Conservation (phyloP, 140 eudicot species). For the Flaveria floridana region DNA sequence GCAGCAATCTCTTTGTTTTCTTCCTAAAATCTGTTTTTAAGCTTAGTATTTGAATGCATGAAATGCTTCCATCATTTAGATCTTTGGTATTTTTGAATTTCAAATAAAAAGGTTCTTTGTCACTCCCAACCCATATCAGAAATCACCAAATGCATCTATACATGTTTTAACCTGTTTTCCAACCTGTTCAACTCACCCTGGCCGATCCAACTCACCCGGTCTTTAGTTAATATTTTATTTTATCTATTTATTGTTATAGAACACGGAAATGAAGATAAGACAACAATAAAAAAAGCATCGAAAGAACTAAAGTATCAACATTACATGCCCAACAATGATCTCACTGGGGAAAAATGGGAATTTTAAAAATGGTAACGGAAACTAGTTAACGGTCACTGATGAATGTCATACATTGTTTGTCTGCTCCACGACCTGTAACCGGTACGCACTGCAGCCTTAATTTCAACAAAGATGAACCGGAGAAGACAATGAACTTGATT, state of each 20-base stretch:
- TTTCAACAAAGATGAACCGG: not conserved
- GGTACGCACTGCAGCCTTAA: not conserved
- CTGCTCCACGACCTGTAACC: slow-evolving; percentile 28
- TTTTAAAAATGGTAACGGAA: too few species aligned
- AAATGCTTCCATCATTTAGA: slow-evolving; percentile 5
- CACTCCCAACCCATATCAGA: not conserved
- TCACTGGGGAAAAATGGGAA: too few species aligned
- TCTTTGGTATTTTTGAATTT: slow-evolving; percentile 1
- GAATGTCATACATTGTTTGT: slow-evolving; percentile 7
- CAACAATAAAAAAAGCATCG: too few species aligned
- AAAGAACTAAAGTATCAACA: too few species aligned
- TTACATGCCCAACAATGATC: not conserved
- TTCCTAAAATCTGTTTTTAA: not conserved
- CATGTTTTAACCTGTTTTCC: too few species aligned
- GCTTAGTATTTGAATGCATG: slow-evolving; percentile 17
- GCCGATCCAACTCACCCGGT: too few species aligned
- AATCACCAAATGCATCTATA: too few species aligned
- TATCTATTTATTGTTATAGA: too few species aligned
- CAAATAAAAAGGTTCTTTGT: not conserved
- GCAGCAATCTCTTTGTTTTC: slow-evolving; percentile 2
- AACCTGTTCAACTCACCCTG: too few species aligned
- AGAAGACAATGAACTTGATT: not conserved
- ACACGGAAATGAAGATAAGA: not conserved
- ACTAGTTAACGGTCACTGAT: too few species aligned
- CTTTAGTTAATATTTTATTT: too few species aligned